Percentiles rank a stretch among this genome's conserved stretches.
These are phyloP conservation scores for Terfezia claveryi DNA, from an alignment of 495 filamentous ascomycete genomes.

Conservation along the genomic window DNA sequence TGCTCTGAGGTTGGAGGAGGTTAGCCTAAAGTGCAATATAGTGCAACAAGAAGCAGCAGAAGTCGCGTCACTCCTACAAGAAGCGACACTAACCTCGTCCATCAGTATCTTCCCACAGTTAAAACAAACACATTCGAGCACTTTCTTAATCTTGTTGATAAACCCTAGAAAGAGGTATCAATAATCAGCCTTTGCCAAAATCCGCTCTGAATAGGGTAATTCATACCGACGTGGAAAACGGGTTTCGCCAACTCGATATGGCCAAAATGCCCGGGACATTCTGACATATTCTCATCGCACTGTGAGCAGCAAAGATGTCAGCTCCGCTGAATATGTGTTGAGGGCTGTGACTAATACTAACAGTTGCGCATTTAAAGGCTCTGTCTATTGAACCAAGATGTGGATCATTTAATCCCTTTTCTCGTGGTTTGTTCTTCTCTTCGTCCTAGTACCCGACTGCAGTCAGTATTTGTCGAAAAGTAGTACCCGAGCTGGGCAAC, in stretches of 20 bases:
- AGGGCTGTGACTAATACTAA: constrained; percentile 1
- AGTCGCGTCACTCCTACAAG: constrained; percentile 24
- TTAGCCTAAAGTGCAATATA: constrained; percentile 36
- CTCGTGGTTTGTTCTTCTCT: constrained; percentile 61
- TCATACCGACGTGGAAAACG: constrained; percentile 64
- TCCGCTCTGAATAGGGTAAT: constrained; percentile 1
- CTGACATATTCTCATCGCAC: constrained; percentile 78
- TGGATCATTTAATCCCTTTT: constrained; percentile 79
- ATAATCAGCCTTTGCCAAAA: constrained; percentile 8
- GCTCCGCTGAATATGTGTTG: no score
- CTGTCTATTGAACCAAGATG: constrained; percentile 87
- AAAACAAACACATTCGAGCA: constrained; percentile 92
- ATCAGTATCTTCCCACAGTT: constrained; percentile 90
- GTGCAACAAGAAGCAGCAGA: constrained; percentile 15
- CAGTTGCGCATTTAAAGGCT: constrained; percentile 73
- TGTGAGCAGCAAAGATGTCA: neutral
- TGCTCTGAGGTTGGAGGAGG: constrained; percentile 37
- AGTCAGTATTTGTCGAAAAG: neutral
- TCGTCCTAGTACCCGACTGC: constrained; percentile 39
- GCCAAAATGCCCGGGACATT: constrained; percentile 93
- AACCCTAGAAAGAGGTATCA: constrained; percentile 37
- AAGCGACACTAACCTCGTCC: constrained; percentile 73
- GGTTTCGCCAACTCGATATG: constrained; percentile 91
- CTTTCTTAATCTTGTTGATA: constrained; percentile 91
- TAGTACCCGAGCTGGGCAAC: constrained; percentile 7